Percentiles rank a stretch among this genome's conserved stretches.
phyloP scores from a whole-genome alignment of 108 stramenopile species.

The Nitzschia putrida region DNA sequence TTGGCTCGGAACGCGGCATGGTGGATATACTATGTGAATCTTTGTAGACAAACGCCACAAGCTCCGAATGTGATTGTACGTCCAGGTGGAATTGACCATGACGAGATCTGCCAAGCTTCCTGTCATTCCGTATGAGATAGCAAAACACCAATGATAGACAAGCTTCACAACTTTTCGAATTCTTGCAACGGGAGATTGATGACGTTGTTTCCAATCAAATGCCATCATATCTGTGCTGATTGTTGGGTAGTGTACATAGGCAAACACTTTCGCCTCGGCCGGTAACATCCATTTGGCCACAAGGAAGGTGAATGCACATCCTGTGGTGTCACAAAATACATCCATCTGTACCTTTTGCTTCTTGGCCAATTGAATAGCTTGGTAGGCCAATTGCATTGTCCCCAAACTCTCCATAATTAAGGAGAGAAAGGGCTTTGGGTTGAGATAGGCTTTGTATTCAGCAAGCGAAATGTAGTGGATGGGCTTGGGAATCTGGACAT shows the following conservation, averaged over 20 bases:
- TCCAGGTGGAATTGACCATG: constrained; percentile 98
- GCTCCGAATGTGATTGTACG: constrained; percentile 77
- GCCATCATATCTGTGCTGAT: constrained; percentile 98
- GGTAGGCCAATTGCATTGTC: constrained; percentile 75
- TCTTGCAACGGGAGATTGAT: constrained; percentile 42
- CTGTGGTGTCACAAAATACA: constrained; percentile 94
- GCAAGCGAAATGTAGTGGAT: constrained; percentile 33
- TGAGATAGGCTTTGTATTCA: constrained; percentile 25
- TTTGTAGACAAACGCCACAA: constrained; percentile 58
- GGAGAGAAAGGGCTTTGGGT: constrained; percentile 59
- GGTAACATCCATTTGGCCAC: constrained; percentile 62
- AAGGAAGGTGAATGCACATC: constrained; percentile 92
- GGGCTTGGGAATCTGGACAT: constrained; percentile 31
- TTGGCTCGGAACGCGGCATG: constrained; percentile 70
- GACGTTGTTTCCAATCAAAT: constrained; percentile 71
- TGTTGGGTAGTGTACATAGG: constrained; percentile 99
- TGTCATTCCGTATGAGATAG: constrained; percentile 70
- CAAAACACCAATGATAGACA: constrained; percentile 89
- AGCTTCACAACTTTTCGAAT: constrained; percentile 76
- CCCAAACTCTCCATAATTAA: constrained; percentile 88
- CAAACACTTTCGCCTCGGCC: constrained; percentile 61
- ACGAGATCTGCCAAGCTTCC: constrained; percentile 83
- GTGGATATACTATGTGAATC: constrained; percentile 84
- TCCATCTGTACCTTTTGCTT: constrained; percentile 54
- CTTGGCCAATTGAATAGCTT: constrained; percentile 43